Base-by-base conservation (phyloP, 768 basidiomycete genomes). In the Lentinula boryana region DNA sequence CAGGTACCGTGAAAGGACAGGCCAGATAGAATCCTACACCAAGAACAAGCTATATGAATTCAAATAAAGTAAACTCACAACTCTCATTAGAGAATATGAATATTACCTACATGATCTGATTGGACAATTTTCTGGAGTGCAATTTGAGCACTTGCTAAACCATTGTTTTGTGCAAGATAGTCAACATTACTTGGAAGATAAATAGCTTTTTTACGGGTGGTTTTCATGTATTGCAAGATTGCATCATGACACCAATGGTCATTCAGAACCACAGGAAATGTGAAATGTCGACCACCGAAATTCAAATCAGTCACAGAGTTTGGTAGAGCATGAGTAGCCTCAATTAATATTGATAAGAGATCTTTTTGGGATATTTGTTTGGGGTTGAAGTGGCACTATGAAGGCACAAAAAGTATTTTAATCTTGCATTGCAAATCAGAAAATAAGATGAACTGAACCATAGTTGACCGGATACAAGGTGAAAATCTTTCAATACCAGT, bases 131-230 rank as follows among this genome's bases (percentile, higher is more conserved):
- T 74, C 21, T 72, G 68, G 54, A 84, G 63, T 0, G 77, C 79
- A 38, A 82, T 83, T 16, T 70, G 68, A 1, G 75, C 64, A 5
- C 75, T 76, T 13, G 71, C 63, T 9, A 87, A 70, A 0, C 85
- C 85, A 63, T 87, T 88, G 48, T 86, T 87, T 41, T 72, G 73
- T 0, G 85, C 85, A 1, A 89, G 76, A 65, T 88, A 88, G 41
- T 86, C 82, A 38, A 88, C 72, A 64, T 90, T 89, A 67, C 82
- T 84, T 0, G 87, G 88, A 0, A 90, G 72, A 68, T 89, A 90
- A 1, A 82, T 83, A 0, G 87, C 86, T 54, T 78, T 78, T 51
- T 79, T 75, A 9, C 88, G 74, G 0, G 74, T 81, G 0, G 80
- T 78, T 6, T 69, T 71, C 80, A 82, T 85, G 68, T 90, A 87